Percentiles rank a stretch among this genome's conserved stretches.
Conservation (phyloP, 345 rosid genomes). For the Moricandia arvensis region DNA sequence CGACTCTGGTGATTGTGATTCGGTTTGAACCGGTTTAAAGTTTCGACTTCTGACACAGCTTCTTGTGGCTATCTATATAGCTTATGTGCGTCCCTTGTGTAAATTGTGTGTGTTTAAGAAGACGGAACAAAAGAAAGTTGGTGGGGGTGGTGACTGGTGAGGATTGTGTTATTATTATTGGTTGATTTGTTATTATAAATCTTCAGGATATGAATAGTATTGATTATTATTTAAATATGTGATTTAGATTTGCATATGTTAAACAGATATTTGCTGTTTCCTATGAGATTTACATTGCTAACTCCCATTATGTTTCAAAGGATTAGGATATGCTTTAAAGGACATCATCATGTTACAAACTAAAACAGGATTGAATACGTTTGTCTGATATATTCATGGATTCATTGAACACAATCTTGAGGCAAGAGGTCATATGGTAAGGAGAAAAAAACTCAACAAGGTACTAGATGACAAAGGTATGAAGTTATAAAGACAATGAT, state of each 20-base stretch:
- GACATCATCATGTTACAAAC: background rate
- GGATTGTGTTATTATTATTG: slow-evolving; percentile 32
- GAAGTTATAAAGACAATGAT: background rate
- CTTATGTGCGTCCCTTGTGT: slow-evolving; percentile 33
- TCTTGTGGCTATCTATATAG: slow-evolving; percentile 13
- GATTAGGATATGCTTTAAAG: too few species aligned
- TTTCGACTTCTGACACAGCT: background rate
- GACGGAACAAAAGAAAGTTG: background rate
- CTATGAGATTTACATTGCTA: slow-evolving; percentile 16
- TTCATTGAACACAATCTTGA: background rate
- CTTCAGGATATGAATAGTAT: slow-evolving; percentile 22
- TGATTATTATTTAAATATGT: slow-evolving; percentile 3
- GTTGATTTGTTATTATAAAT: slow-evolving; percentile 37
- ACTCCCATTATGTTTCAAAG: too few species aligned
- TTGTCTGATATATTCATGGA: background rate
- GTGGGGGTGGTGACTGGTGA: slow-evolving; percentile 18
- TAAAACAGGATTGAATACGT: too few species aligned
- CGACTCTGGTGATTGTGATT: slow-evolving; percentile 10
- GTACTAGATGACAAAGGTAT: background rate
- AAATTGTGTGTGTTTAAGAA: slow-evolving; percentile 35
- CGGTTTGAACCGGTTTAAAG: slow-evolving; percentile 19
- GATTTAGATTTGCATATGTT: slow-evolving; percentile 23
- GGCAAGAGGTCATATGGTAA: background rate
- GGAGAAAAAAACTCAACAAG: background rate
- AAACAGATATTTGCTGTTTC: background rate